Evolutionary conservation across 352 stramenopile species (phyloP).

Genomic region (Sclerospora graminicola): DNA sequence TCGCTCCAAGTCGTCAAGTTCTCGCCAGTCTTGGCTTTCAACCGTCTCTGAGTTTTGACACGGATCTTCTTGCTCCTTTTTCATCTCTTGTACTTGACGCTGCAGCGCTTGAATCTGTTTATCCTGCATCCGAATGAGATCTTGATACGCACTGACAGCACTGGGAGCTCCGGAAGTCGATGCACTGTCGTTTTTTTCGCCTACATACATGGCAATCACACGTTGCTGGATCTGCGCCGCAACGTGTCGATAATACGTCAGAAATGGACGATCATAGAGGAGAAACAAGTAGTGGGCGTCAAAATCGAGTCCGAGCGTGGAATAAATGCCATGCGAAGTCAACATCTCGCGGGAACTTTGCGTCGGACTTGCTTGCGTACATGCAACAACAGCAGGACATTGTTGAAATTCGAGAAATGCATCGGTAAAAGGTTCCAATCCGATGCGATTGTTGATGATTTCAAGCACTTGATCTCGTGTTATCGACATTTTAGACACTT

Average conservation of each 20-base stretch:
- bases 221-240: constrained; percentile 49
- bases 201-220: constrained; percentile 55
- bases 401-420: constrained; percentile 61
- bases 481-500: constrained; percentile 18
- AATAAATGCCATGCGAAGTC: constrained; percentile 24
- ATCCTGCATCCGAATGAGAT: constrained; percentile 77
- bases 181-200: constrained; percentile 15
- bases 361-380: constrained; percentile 26
- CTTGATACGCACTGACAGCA: constrained; percentile 49
- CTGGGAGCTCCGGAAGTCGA: constrained; percentile 4
- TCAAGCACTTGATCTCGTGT: constrained; percentile 54
- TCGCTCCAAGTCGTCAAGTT: no score
- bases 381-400: constrained; percentile 32
- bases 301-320: constrained; percentile 4
- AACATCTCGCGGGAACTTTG: constrained; percentile 34
- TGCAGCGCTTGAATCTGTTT: constrained; percentile 55
- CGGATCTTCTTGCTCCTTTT: no score
- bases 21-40: no score
- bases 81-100: constrained; percentile 16
- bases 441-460: constrained; percentile 54
- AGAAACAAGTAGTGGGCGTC: constrained; percentile 44
- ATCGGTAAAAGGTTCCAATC: constrained; percentile 56
- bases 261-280: constrained; percentile 63
- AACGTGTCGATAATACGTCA: constrained; percentile 32
- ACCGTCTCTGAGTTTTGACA: no score